A percentile compares a stretch with the other conserved stretches of the same genome.
phyloP scores from a whole-genome alignment of 1,284 basidiomycete genomes.

The Ustilago vetiveriae region DNA sequence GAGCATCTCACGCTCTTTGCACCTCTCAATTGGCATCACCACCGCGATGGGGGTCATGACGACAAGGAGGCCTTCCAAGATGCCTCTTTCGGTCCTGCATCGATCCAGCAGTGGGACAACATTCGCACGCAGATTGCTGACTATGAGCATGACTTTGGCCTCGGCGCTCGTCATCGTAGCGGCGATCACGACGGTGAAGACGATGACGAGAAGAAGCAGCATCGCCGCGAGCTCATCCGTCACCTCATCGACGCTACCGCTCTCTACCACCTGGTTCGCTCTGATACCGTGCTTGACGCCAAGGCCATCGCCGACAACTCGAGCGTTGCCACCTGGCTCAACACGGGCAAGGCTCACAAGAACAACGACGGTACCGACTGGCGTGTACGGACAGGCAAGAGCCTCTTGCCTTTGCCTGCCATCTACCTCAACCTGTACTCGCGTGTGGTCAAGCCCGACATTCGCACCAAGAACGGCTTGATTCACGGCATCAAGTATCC shows the following conservation, averaged over 20 bases:
- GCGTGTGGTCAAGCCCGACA: constrained; percentile 69
- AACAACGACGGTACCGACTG: constrained; percentile 71
- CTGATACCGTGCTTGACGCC: constrained; percentile 66
- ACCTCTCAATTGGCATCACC: constrained; percentile 56
- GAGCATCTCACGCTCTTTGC: constrained; percentile 53
- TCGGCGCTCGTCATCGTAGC: constrained; percentile 3
- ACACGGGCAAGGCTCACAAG: constrained; percentile 25
- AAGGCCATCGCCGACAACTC: constrained; percentile 72
- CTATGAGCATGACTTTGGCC: constrained; percentile 22
- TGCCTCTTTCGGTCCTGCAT: constrained; percentile 25
- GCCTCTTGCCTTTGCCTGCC: constrained; percentile 67
- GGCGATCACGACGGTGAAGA: constrained; percentile 15
- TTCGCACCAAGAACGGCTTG: constrained; percentile 73
- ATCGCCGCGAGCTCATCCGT: constrained; percentile 70
- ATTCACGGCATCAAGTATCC: constrained; percentile 75
- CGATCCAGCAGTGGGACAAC: constrained; percentile 32
- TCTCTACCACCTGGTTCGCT: constrained; percentile 75
- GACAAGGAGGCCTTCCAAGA: constrained; percentile 20
- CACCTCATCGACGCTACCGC: constrained; percentile 73
- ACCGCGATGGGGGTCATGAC: constrained; percentile 20
- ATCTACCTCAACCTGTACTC: constrained; percentile 73
- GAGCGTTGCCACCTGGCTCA: constrained; percentile 74
- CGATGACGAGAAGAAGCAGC: constrained; percentile 72
- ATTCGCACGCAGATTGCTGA: constrained; percentile 40
- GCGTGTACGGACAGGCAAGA: constrained; percentile 72